Percentiles rank a stretch among this genome's conserved stretches.
Conservation (phyloP, 495 filamentous ascomycete genomes). For the Talaromyces thailandensis region DNA sequence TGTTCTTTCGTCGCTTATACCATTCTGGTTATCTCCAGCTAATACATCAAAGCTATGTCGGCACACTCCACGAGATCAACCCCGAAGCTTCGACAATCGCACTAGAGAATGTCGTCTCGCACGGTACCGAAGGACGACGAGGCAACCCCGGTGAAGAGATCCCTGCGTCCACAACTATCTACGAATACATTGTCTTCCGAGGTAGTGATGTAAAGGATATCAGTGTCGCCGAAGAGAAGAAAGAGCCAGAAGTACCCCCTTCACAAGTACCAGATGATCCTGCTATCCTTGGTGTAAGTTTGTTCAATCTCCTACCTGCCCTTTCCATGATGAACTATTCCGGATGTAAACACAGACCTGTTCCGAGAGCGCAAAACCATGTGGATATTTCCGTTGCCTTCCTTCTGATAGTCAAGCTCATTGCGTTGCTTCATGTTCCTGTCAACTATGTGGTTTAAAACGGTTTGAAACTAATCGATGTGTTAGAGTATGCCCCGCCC, state of each 20-base stretch:
- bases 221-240: constrained; percentile 76
- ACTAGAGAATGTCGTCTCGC: constrained; percentile 87
- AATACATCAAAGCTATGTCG: constrained; percentile 65
- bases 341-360: constrained; percentile 74
- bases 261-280: constrained; percentile 87
- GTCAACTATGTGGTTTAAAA: constrained; percentile 13
- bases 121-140: constrained; percentile 84
- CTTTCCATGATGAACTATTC: constrained; percentile 68
- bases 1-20: constrained; percentile 3
- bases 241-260: constrained; percentile 53
- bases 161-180: constrained; percentile 69
- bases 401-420: constrained; percentile 48
- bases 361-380: constrained; percentile 82
- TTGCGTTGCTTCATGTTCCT: not conserved
- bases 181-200: constrained; percentile 98
- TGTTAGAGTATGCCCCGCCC: constrained; percentile 31
- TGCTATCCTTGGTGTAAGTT: constrained; percentile 93
- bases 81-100: constrained; percentile 93
- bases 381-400: constrained; percentile 99
- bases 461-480: constrained; percentile 15
- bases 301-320: not conserved
- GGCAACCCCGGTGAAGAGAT: constrained; percentile 72
- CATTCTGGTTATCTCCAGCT: not conserved
- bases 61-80: constrained; percentile 94
- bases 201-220: constrained; percentile 98